phyloP scores from a whole-genome alignment of 2,329 filamentous ascomycete species.

The Emergomyces africanus region DNA sequence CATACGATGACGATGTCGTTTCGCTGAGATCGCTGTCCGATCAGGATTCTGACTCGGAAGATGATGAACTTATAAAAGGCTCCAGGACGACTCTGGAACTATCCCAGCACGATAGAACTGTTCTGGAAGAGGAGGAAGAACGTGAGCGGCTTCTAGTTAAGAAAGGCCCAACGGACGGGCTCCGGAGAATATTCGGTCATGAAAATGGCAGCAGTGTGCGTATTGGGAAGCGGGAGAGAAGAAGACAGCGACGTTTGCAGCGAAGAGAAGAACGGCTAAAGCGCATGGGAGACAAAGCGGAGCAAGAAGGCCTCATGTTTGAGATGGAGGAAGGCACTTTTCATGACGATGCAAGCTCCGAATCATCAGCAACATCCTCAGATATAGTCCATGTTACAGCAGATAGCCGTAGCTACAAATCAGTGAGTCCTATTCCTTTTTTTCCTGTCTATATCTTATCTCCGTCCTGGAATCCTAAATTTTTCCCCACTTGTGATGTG shows the following conservation, averaged over 20 bases:
- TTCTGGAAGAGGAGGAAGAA: constrained; percentile 63
- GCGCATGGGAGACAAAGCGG: constrained; percentile 39
- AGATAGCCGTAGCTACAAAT: constrained; percentile 20
- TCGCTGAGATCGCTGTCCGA: constrained; percentile 51
- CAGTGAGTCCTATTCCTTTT: constrained; percentile 12
- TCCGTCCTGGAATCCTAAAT: not conserved
- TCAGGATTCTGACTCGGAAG: constrained; percentile 64
- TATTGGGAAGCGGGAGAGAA: constrained; percentile 40
- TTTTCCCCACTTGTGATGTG: not conserved
- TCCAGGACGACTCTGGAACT: constrained; percentile 59
- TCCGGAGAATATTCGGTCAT: constrained; percentile 30
- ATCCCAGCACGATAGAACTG: constrained; percentile 53
- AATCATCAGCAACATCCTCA: constrained; percentile 46
- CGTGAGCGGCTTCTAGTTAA: constrained; percentile 36
- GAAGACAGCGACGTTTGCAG: constrained; percentile 37
- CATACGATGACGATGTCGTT: constrained; percentile 56
- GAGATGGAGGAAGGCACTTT: constrained; percentile 77
- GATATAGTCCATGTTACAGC: constrained; percentile 35
- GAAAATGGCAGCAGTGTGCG: constrained; percentile 35
- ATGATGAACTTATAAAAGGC: constrained; percentile 54
- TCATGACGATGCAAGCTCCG: constrained; percentile 53
- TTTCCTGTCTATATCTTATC: not conserved
- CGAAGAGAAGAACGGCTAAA: constrained; percentile 24
- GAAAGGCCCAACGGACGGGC: constrained; percentile 21
- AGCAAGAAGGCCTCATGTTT: constrained; percentile 67